Percentiles rank a stretch among this genome's conserved stretches.
phyloP scores from a whole-genome alignment of 257 asterid species.

The Eucommia ulmoides region DNA sequence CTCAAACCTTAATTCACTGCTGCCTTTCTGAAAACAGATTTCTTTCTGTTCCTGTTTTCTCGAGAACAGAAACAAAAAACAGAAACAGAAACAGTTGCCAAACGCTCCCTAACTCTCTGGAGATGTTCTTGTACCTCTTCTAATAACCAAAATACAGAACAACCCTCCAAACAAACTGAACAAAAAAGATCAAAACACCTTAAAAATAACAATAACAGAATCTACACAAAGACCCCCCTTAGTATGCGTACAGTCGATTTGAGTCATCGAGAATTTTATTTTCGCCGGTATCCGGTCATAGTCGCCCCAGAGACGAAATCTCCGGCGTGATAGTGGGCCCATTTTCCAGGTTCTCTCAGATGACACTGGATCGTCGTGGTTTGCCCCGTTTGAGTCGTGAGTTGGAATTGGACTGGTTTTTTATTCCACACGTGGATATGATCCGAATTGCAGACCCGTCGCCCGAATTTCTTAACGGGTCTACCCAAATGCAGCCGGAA shows the following conservation, averaged over 20 bases:
- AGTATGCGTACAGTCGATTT: conserved; percentile 91
- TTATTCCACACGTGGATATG: conserved; percentile 89
- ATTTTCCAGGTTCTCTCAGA: conserved; percentile 62
- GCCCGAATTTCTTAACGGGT: conserved; percentile 46
- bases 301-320: conserved; percentile 40
- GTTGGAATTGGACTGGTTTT: conserved; percentile 69
- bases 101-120: too few relatives aligned
- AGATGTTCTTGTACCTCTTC: too few relatives aligned
- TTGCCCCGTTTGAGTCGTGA: conserved; percentile 71
- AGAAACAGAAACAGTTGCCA: too few relatives aligned
- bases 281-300: conserved; percentile 28
- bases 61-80: too few relatives aligned
- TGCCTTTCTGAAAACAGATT: too few relatives aligned
- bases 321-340: conserved; percentile 70
- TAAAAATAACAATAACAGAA: too few relatives aligned
- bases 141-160: too few relatives aligned
- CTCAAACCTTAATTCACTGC: too few relatives aligned
- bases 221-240: too few relatives aligned
- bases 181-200: too few relatives aligned
- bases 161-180: too few relatives aligned
- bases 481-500: conserved; percentile 79
- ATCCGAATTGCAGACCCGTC: conserved; percentile 47
- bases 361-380: conserved; percentile 61
- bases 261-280: conserved; percentile 82
- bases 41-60: too few relatives aligned